Conservation (phyloP, 257 asterid species). For the Penstemon barbatus region DNA sequence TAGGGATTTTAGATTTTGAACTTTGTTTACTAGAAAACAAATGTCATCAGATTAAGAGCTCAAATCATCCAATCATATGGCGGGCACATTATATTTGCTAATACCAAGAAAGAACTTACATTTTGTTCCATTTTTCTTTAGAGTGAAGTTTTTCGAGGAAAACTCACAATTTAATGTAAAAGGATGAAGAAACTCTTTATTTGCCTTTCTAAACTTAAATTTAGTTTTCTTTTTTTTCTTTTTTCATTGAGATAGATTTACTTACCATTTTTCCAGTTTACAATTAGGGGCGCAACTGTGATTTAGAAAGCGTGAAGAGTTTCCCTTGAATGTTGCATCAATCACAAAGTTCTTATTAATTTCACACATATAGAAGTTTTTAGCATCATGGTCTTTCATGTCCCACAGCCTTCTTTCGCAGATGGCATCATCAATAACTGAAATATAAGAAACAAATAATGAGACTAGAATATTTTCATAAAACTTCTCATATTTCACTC, state of each 20-base stretch:
- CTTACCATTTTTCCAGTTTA: slow-evolving; percentile 90
- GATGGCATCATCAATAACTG: slow-evolving; percentile 87
- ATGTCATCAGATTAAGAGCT: background rate
- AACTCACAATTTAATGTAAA: no score
- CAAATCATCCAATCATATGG: background rate
- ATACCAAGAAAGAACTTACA: background rate
- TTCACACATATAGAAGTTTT: slow-evolving; percentile 95
- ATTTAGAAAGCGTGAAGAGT: slow-evolving; percentile 82
- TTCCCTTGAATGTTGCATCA: slow-evolving; percentile 95
- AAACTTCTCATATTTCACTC: slow-evolving; percentile 3
- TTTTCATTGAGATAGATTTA: slow-evolving; percentile 22
- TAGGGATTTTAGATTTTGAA: background rate
- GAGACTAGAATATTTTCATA: background rate
- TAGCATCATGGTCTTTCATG: slow-evolving; percentile 71
- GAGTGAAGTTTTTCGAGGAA: no score
- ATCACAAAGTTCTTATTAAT: slow-evolving; percentile 83
- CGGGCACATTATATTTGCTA: background rate
- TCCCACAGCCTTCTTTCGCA: slow-evolving; percentile 94
- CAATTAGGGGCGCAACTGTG: slow-evolving; percentile 96
- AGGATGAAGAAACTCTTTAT: no score
- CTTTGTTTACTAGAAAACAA: background rate
- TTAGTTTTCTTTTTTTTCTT: background rate
- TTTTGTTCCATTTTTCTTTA: no score
- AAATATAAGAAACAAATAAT: slow-evolving; percentile 21
- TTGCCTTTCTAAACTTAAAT: slow-evolving; percentile 5